Conservation (phyloP, 2,329 filamentous ascomycete species). For the Fusarium sororula region DNA sequence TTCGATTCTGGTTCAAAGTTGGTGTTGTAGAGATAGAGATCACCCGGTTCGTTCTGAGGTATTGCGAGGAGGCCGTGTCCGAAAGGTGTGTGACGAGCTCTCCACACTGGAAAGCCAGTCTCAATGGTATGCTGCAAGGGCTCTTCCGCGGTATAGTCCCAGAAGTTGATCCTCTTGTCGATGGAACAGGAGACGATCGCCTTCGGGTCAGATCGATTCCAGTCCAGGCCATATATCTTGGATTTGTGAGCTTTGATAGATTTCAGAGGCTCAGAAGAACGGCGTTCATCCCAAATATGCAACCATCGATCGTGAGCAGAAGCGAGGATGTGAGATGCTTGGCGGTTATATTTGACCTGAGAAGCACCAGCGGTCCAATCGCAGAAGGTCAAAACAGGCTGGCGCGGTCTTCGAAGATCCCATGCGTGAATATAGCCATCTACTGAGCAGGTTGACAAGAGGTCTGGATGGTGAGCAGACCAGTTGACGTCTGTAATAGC, state of each 20-base stretch:
- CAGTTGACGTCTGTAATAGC: constrained; percentile 98
- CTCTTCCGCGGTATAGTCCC: constrained; percentile 77
- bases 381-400: constrained; percentile 82
- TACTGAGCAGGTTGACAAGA: constrained; percentile 89
- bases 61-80: constrained; percentile 87
- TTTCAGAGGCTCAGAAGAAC: constrained; percentile 78
- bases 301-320: constrained; percentile 90
- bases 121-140: constrained; percentile 79
- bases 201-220: constrained; percentile 80
- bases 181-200: constrained; percentile 88
- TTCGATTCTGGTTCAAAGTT: constrained; percentile 59
- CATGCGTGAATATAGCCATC: constrained; percentile 94
- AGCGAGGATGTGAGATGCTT: constrained; percentile 85
- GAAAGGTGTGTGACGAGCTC: constrained; percentile 91
- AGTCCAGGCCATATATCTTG: constrained; percentile 95
- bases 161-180: constrained; percentile 92
- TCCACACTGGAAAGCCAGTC: constrained; percentile 89
- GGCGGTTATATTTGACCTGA: constrained; percentile 93
- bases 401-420: constrained; percentile 80
- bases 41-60: constrained; percentile 87
- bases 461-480: constrained; percentile 88
- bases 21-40: constrained; percentile 85
- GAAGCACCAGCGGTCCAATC: constrained; percentile 95
- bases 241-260: constrained; percentile 90
- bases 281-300: constrained; percentile 89